phyloP scores from a whole-genome alignment of 2,329 filamentous ascomycete species.

The Sporothrix schenckii region DNA sequence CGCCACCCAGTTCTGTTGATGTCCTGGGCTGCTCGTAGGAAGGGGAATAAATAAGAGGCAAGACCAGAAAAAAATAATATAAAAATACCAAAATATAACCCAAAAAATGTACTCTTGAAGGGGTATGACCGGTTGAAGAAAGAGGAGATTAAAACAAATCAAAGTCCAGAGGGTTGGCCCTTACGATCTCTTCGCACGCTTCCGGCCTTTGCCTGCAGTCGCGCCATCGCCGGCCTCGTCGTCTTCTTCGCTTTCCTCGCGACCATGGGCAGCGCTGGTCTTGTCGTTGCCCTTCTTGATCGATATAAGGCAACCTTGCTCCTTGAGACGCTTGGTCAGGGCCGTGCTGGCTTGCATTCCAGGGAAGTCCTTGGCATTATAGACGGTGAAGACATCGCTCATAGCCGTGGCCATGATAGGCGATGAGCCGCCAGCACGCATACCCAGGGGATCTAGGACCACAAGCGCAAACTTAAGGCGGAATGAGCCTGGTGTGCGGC shows the following conservation, averaged over 20 bases:
- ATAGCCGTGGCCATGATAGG: conserved; percentile 57
- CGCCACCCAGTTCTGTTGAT: not conserved
- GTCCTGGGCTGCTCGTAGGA: not conserved
- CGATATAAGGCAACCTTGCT: conserved; percentile 80
- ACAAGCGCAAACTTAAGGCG: conserved; percentile 74
- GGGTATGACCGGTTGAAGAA: conserved; percentile 14
- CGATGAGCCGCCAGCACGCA: conserved; percentile 56
- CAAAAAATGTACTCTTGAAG: conserved; percentile 6
- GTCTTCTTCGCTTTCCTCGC: conserved; percentile 52
- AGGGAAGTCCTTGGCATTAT: conserved; percentile 82
- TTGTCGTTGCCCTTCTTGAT: conserved; percentile 84
- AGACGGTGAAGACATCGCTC: conserved; percentile 76
- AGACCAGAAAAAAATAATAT: not conserved
- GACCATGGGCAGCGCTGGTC: conserved; percentile 43
- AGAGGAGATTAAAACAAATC: not conserved
- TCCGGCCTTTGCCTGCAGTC: conserved; percentile 31
- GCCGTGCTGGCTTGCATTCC: conserved; percentile 79
- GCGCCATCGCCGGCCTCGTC: conserved; percentile 47
- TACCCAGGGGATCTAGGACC: conserved; percentile 65
- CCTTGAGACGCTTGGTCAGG: conserved; percentile 72
- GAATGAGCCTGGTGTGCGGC: conserved; percentile 75
- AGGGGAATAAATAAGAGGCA: not conserved
- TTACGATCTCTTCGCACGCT: conserved; percentile 31
- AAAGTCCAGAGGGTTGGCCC: not conserved
- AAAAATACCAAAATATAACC: not conserved